Evolutionary conservation across 768 basidiomycete species (phyloP).

Genomic region (Clathrus columnatus): DNA sequence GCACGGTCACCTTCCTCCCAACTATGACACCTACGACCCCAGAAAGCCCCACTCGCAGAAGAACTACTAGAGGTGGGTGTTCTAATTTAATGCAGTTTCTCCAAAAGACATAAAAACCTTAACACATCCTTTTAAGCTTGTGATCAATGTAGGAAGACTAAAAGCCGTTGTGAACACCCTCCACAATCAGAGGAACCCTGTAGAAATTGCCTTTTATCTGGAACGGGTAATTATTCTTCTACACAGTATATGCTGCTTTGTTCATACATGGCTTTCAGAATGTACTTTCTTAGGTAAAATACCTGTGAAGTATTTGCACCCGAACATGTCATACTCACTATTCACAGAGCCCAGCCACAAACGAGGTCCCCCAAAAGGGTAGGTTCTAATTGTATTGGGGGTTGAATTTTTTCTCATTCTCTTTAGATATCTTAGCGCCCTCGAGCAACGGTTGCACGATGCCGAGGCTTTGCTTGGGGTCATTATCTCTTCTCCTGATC

Average conservation of each 20-base stretch:
- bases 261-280: neutral
- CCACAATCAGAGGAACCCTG: conserved; percentile 13
- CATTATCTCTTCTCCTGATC: conserved; percentile 23
- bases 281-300: neutral
- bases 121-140: conserved; percentile 14
- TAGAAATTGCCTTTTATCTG: conserved; percentile 15
- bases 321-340: neutral
- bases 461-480: conserved; percentile 29
- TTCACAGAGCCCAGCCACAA: conserved; percentile 4
- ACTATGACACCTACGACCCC: conserved; percentile 3
- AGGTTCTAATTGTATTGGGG: conserved; percentile 14
- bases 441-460: conserved; percentile 28
- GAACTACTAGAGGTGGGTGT: conserved; percentile 3
- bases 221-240: conserved; percentile 1
- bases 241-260: neutral
- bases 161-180: conserved; percentile 20
- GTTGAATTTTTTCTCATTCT: neutral
- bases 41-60: neutral
- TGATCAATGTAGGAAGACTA: conserved; percentile 20
- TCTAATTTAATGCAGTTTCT: neutral
- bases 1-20: neutral
- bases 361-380: conserved; percentile 23
- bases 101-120: neutral
- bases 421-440: conserved; percentile 17
- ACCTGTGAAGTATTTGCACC: neutral